A percentile compares a stretch with the other conserved stretches of the same genome.
Evolutionary conservation across 2,329 filamentous ascomycete species (phyloP).

Genomic region (Fusarium beomiforme): DNA sequence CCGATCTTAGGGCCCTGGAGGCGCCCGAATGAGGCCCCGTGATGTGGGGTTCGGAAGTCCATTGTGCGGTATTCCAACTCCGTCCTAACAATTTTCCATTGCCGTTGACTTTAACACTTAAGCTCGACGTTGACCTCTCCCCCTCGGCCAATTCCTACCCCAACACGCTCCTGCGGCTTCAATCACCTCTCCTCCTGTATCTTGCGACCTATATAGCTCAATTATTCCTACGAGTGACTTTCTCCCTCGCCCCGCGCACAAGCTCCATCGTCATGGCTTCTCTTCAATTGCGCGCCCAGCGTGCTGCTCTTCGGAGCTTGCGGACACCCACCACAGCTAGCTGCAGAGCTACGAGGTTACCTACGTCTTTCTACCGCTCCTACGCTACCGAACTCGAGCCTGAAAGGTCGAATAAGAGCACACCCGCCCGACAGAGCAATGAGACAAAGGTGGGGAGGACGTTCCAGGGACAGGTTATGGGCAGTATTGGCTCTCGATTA

Average conservation of each 20-base stretch:
- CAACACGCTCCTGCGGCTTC: neutral
- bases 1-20: slow-evolving; percentile 4
- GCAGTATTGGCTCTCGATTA: slow-evolving; percentile 65
- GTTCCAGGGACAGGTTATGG: slow-evolving; percentile 69
- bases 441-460: slow-evolving; percentile 52
- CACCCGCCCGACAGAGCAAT: slow-evolving; percentile 45
- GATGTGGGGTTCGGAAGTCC: slow-evolving; percentile 34
- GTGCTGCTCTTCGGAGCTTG: slow-evolving; percentile 46
- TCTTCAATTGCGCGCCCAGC: slow-evolving; percentile 46
- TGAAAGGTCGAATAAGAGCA: slow-evolving; percentile 46
- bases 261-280: slow-evolving; percentile 42
- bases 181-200: neutral
- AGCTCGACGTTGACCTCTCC: slow-evolving; percentile 21
- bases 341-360: slow-evolving; percentile 28
- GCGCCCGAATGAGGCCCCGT: slow-evolving; percentile 12
- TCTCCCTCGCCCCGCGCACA: slow-evolving; percentile 4
- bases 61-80: slow-evolving; percentile 43
- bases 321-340: slow-evolving; percentile 29
- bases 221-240: slow-evolving; percentile 16
- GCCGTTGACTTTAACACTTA: slow-evolving; percentile 37
- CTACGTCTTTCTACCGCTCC: slow-evolving; percentile 36
- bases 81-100: slow-evolving; percentile 43
- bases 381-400: slow-evolving; percentile 52
- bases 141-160: slow-evolving; percentile 7
- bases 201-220: neutral